A percentile compares a stretch with the other conserved stretches of the same genome.
These are phyloP conservation scores for Mycogone perniciosa DNA, from an alignment of 2,329 filamentous ascomycete genomes.

Conservation along the genomic window DNA sequence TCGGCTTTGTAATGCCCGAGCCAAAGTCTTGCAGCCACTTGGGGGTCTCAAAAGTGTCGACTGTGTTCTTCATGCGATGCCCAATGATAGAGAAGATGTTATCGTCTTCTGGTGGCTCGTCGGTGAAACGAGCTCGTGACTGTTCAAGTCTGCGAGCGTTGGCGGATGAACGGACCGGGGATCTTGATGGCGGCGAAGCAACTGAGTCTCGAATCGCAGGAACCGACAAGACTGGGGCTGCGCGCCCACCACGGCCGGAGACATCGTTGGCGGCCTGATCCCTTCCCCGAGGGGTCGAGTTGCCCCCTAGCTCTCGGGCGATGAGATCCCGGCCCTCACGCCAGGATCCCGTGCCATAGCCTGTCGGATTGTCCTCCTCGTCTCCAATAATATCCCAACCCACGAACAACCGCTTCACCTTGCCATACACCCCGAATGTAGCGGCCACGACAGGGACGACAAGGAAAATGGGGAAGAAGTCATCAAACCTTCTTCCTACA, in stretches of 20 bases:
- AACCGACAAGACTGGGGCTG: slow-evolving; percentile 41
- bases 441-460: slow-evolving; percentile 80
- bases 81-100: slow-evolving; percentile 80
- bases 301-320: slow-evolving; percentile 71
- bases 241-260: slow-evolving; percentile 23
- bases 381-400: slow-evolving; percentile 69
- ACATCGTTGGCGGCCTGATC: slow-evolving; percentile 34
- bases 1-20: slow-evolving; percentile 65
- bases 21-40: slow-evolving; percentile 73
- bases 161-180: slow-evolving; percentile 32
- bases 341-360: slow-evolving; percentile 78
- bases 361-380: slow-evolving; percentile 55
- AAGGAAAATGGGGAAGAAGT: slow-evolving; percentile 82
- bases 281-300: slow-evolving; percentile 46
- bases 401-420: slow-evolving; percentile 72
- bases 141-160: slow-evolving; percentile 24
- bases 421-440: slow-evolving; percentile 83
- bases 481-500: slow-evolving; percentile 77
- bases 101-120: slow-evolving; percentile 63
- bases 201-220: slow-evolving; percentile 34
- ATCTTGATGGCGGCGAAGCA: slow-evolving; percentile 28
- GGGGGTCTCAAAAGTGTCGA: slow-evolving; percentile 75
- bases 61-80: slow-evolving; percentile 83
- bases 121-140: slow-evolving; percentile 25
- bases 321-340: slow-evolving; percentile 87